Base-by-base conservation (phyloP, 169 alveolate genomes). In the Miamiensis avidus region DNA sequence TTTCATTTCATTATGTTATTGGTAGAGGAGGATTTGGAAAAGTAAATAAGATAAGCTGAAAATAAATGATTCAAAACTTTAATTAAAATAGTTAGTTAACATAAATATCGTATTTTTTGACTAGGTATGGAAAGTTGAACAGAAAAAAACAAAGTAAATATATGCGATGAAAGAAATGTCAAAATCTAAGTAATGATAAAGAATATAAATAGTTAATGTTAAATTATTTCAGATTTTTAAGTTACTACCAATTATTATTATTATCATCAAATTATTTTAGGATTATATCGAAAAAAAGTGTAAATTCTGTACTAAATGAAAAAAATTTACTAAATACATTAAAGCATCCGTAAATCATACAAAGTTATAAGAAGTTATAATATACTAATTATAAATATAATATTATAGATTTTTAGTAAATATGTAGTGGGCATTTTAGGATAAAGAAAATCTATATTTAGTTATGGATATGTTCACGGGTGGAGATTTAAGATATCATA, bases 391-490 rank as follows among this genome's bases (percentile, higher is more conserved):
- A 29, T 30, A 30, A 26, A 34, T 25, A 73, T 11, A 27, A 32
- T 25, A 65, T 25, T 88, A 78, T 89, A 93, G 96, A 30, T 93
- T 91, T 78, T 78, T 95, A 11, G 97, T 96, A n/a, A 96, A 96
- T 84, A 94, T 94, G 97, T 78, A 91, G 72, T 96, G 87, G 83
- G 97, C 97, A 0, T 96, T 94, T 83, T 91, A 96, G 88, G 98
- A 96, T 88, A 75, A 94, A 75, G 96, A 95, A 69, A 96, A 94
- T 86, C 87, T 94, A 65, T 96, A 95, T 89, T 86, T 95, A 65
- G 96, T 94, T 0, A 92, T 96, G 93, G 98, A 96, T 89, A 73
- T 89, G 29, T 73, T 95, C 83, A 83, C 93, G 0, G 97, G 98
- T 28, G 97, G 98, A 32, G 97, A 95, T 74, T 86, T 94, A 34